Base-by-base conservation (phyloP, 106 monocot species). In the Platanthera zijinensis region DNA sequence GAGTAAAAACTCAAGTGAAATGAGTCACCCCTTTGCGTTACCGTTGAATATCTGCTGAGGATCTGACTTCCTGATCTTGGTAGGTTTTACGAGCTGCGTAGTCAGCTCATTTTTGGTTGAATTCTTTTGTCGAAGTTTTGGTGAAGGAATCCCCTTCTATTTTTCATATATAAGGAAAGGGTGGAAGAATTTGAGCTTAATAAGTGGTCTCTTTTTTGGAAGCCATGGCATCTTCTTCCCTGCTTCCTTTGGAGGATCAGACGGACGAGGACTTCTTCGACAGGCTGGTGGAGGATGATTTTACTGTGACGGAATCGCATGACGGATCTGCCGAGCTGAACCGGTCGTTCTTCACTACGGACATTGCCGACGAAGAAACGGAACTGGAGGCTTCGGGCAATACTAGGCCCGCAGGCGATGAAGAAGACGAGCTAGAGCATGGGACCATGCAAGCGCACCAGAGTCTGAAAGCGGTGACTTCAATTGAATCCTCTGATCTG, bases 231-330 rank as follows among this genome's bases (percentile, higher is more conserved):
- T 51, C 80, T 48, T 76, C 72, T 77, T 57, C 68, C 70, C 77
- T 70, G 50, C 74, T 79, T 18, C 80, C 76, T 54, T 22, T 82
- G 54, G 90, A 92, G 61, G 91, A 92, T 50, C 88, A 86, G 76
- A 92, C 91, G 10, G 91, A 92, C 46, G 91, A 92, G 86, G 88
- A 92, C 84, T 92, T 88, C 82, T 92, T 92, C 64, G 84, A 92
- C 57, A 92, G 86, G 74, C 86, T 92, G 69, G 86, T 86, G 3
- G 83, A 84, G 32, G 87, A 90, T 46, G 90, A 87, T 30, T 66
- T 68, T 49, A 52, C 32, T 50, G 69, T 18, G 5, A 70, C 70
- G 47, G 48, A 15, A 13, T 70, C 25, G 14, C 45, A 11, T 7
- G 48, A 70, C 46, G 70, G 48, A 70, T 70, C 70, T 70, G 17